phyloP scores from a whole-genome alignment of 75 land plant species.

The Pinus tabuliformis region DNA sequence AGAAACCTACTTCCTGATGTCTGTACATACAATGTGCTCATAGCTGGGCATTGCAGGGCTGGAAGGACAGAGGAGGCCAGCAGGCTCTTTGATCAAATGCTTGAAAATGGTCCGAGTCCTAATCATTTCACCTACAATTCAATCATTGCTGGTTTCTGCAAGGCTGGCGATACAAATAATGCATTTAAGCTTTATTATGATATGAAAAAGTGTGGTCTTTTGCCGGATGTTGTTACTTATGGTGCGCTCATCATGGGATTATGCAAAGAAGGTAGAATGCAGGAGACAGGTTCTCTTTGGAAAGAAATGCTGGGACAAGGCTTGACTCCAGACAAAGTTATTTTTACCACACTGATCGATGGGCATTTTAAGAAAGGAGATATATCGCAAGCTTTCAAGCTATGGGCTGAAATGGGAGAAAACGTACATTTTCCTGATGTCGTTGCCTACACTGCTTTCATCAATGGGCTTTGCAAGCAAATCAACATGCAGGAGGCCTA shows the following conservation, averaged over 20 bases:
- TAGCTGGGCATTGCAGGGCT: conserved; percentile 60
- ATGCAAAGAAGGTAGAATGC: conserved; percentile 36
- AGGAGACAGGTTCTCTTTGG: conserved; percentile 49
- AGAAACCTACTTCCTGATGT: conserved; percentile 23
- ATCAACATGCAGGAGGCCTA: conserved; percentile 49
- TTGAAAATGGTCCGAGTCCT: conserved; percentile 40
- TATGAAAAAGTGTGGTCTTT: conserved; percentile 50
- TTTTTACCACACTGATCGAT: conserved; percentile 70
- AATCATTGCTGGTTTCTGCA: conserved; percentile 54
- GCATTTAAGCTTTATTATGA: conserved; percentile 47
- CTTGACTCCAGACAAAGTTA: conserved; percentile 42
- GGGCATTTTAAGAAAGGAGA: conserved; percentile 52
- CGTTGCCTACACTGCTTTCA: conserved; percentile 68
- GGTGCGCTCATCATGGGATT: conserved; percentile 73
- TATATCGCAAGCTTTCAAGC: conserved; percentile 33
- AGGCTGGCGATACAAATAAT: conserved; percentile 39
- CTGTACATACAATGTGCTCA: conserved; percentile 35
- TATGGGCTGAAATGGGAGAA: conserved; percentile 57
- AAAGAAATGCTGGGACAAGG: conserved; percentile 56
- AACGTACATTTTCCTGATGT: conserved; percentile 62
- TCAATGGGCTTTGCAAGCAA: conserved; percentile 62
- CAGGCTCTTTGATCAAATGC: conserved; percentile 31
- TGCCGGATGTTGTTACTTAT: conserved; percentile 72
- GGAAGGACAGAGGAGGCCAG: conserved; percentile 63
- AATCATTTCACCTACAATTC: conserved; percentile 55